A percentile compares a stretch with the other conserved stretches of the same genome.
phyloP scores from a whole-genome alignment of 2,329 filamentous ascomycete species.

The Aureobasidium musti region DNA sequence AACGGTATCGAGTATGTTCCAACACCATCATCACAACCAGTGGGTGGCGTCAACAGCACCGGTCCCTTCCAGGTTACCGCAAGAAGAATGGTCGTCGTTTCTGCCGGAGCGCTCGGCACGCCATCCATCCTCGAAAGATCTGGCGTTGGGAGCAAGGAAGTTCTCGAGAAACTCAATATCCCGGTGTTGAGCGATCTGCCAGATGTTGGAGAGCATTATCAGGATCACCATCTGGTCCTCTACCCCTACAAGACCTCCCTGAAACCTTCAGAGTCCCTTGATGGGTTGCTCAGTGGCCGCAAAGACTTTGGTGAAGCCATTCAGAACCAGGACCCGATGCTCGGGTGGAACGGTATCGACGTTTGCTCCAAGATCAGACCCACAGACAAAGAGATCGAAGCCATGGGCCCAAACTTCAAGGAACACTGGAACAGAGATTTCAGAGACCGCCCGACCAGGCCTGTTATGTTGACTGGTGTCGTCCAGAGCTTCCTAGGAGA shows the following conservation, averaged over 20 bases:
- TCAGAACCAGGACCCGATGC: slow-evolving; percentile 50
- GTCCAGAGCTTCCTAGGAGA: slow-evolving; percentile 42
- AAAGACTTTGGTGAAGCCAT: slow-evolving; percentile 52
- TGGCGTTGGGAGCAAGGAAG: slow-evolving; percentile 57
- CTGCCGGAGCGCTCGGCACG: slow-evolving; percentile 56
- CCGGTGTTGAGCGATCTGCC: slow-evolving; percentile 52
- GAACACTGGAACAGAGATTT: slow-evolving; percentile 60
- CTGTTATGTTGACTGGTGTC: slow-evolving; percentile 51
- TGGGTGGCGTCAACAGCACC: background rate
- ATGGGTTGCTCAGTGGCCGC: slow-evolving; percentile 55
- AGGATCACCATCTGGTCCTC: slow-evolving; percentile 59
- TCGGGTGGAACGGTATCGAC: slow-evolving; percentile 63
- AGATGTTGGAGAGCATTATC: slow-evolving; percentile 57
- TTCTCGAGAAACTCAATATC: slow-evolving; percentile 54
- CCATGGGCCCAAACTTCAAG: slow-evolving; percentile 57
- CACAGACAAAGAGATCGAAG: slow-evolving; percentile 54
- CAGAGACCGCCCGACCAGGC: slow-evolving; percentile 49
- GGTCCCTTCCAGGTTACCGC: slow-evolving; percentile 48
- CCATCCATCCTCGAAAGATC: slow-evolving; percentile 63
- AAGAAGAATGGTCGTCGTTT: slow-evolving; percentile 57
- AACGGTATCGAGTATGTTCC: slow-evolving; percentile 61
- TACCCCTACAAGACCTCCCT: slow-evolving; percentile 57
- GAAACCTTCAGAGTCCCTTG: slow-evolving; percentile 54
- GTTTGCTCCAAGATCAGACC: slow-evolving; percentile 59
- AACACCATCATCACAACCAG: slow-evolving; percentile 37